Evolutionary conservation across 495 filamentous ascomycete genomes (phyloP), one percentile per base, ranked within the genome.

Genomic region (Cercophora samala): DNA sequence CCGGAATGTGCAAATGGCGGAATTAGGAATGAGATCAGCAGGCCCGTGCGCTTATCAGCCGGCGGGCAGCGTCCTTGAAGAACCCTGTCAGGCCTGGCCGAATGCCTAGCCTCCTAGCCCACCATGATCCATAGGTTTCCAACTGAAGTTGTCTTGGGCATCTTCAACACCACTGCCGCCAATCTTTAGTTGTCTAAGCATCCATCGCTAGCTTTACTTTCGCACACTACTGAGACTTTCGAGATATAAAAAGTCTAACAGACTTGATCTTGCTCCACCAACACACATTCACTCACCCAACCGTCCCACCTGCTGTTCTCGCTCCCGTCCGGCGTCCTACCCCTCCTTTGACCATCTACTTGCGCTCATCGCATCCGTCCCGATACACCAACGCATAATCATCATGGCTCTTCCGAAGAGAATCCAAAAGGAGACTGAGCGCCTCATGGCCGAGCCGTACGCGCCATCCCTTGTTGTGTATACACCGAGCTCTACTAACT

Each of bases 351-450:
- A 17, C 2, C 6, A 0, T 24, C 3, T 26, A 19, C 19, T 58
- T 55, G 9, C 4, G 15, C 32, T 53, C 29, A 26, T 29, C 51
- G 15, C 37, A 46, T 46, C 23, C 5, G 22, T 26, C 18, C 26
- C 8, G 18, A 62, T 18, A 18, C n/a, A 60, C 26, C 18, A 22
- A 22, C 11, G 6, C 3, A 26, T 37, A n/a, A 54, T 52, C 21
- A 68, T 53, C 65, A 90, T 91, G 87, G 88, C 91, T 42, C 85
- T 97, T 64, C 94, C 95, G 3, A 99, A 99, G 83, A 84, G 95
- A 70, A 99, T 99, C 68, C 85, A 98, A 68, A 99, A 99, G 80
- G 95, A 99, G 85, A 99, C 95, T 4, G 94, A 99, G 81, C 90
- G 95, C 69, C 86, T 99, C 62, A 92, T 97, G 87, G 91, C 91